Conservation (phyloP, 106 monocot species). For the Dioscorea zingiberensis region DNA sequence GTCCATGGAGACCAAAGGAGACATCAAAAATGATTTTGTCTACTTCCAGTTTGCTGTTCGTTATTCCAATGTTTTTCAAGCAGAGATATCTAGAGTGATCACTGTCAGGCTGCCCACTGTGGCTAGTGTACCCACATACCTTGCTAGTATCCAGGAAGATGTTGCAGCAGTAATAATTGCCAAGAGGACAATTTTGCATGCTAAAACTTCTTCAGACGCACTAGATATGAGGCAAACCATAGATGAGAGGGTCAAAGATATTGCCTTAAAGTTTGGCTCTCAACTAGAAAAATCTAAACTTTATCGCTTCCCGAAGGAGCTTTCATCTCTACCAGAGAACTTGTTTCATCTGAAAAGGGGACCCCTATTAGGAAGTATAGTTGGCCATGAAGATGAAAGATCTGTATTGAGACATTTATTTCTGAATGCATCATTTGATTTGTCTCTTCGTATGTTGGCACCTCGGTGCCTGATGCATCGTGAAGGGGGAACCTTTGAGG, state of each 20-base stretch:
- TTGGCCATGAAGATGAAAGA: constrained; percentile 98
- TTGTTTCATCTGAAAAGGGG: constrained; percentile 94
- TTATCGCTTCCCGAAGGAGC: constrained; percentile 70
- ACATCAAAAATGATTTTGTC: constrained; percentile 67
- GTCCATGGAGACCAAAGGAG: constrained; percentile 79
- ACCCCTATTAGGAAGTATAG: constrained; percentile 82
- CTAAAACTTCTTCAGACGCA: constrained; percentile 55
- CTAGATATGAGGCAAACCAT: constrained; percentile 62
- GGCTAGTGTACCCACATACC: constrained; percentile 72
- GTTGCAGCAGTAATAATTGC: constrained; percentile 78
- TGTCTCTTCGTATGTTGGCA: constrained; percentile 88
- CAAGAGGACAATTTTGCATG: constrained; percentile 74
- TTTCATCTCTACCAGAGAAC: constrained; percentile 69
- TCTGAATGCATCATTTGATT: constrained; percentile 86
- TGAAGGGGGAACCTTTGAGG: constrained; percentile 96
- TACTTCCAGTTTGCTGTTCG: constrained; percentile 88
- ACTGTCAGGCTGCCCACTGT: constrained; percentile 84
- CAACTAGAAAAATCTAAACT: constrained; percentile 74
- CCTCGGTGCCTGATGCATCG: constrained; percentile 92
- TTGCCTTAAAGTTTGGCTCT: constrained; percentile 78
- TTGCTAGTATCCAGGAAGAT: constrained; percentile 74
- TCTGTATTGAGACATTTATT: constrained; percentile 86
- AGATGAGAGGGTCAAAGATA: constrained; percentile 93
- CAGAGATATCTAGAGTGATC: constrained; percentile 85
- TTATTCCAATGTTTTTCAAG: constrained; percentile 76